These are phyloP conservation scores for Xylaria grammica DNA, from an alignment of 495 filamentous ascomycete species.

Conservation along the genomic window DNA sequence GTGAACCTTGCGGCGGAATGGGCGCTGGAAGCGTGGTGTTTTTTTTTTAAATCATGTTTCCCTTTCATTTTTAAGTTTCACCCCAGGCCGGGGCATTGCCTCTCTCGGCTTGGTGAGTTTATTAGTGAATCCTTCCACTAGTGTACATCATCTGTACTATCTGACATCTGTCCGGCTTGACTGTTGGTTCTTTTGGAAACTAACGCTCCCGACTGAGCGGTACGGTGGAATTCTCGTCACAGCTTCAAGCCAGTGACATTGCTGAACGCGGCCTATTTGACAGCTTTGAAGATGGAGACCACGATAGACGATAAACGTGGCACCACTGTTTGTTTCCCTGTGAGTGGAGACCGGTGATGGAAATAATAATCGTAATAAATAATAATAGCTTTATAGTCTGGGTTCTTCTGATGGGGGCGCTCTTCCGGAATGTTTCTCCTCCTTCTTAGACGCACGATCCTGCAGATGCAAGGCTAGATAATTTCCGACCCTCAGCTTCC, in stretches of 20 bases:
- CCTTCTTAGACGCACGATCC: slow-evolving; percentile 19
- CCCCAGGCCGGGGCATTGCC: neutral
- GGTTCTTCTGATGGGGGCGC: slow-evolving; percentile 14
- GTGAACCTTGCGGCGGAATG: slow-evolving; percentile 3
- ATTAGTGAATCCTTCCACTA: neutral
- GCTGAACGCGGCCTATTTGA: neutral
- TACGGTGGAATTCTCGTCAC: neutral
- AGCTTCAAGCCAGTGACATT: neutral
- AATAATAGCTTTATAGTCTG: neutral
- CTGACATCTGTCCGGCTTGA: neutral
- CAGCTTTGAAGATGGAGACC: neutral
- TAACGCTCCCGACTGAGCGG: neutral
- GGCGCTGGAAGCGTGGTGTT: too few relatives aligned
- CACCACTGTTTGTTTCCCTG: neutral
- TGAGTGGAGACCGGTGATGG: neutral
- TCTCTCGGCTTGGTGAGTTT: neutral
- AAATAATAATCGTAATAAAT: neutral
- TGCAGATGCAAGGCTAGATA: slow-evolving; percentile 11
- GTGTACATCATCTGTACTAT: neutral
- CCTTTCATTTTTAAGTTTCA: too few relatives aligned
- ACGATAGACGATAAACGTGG: neutral
- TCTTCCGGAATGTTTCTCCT: slow-evolving; percentile 27
- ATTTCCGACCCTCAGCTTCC: neutral
- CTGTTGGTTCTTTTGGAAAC: neutral
- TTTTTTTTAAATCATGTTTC: too few relatives aligned